Conservation (phyloP, 768 basidiomycete species). For the Suillus subaureus region DNA sequence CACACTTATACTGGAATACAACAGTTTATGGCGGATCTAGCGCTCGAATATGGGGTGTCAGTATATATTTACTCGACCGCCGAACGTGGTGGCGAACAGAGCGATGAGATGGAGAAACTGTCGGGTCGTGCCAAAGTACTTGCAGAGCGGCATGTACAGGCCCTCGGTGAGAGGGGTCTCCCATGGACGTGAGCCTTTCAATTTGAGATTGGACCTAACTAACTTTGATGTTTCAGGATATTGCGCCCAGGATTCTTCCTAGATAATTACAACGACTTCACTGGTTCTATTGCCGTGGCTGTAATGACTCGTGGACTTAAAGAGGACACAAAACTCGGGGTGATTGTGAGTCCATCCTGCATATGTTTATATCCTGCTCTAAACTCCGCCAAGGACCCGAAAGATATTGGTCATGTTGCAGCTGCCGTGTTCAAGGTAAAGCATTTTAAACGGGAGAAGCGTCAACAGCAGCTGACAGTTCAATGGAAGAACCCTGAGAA, state of each 20-base stretch:
- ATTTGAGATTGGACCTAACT: background rate
- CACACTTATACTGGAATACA: background rate
- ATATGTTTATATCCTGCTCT: background rate
- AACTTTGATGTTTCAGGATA: constrained; percentile 27
- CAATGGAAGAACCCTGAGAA: constrained; percentile 29
- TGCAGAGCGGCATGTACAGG: constrained; percentile 39
- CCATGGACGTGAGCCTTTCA: constrained; percentile 40
- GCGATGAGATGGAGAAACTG: constrained; percentile 32
- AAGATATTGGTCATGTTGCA: constrained; percentile 39
- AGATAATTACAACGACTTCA: constrained; percentile 41
- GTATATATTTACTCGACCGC: constrained; percentile 40
- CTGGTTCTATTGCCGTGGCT: constrained; percentile 38
- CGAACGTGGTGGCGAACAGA: constrained; percentile 40
- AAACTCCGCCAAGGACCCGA: constrained; percentile 27
- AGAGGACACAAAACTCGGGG: constrained; percentile 32
- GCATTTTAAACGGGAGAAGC: background rate
- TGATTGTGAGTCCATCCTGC: constrained; percentile 33
- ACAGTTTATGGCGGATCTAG: constrained; percentile 39
- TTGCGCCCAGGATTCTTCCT: constrained; percentile 46
- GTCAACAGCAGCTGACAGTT: background rate
- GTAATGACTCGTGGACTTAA: constrained; percentile 38
- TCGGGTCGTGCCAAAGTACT: constrained; percentile 36
- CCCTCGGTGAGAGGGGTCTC: constrained; percentile 32
- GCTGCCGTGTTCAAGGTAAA: constrained; percentile 35
- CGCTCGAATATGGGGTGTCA: constrained; percentile 38